Base-by-base conservation (phyloP, 768 basidiomycete species). In the Suillus decipiens region DNA sequence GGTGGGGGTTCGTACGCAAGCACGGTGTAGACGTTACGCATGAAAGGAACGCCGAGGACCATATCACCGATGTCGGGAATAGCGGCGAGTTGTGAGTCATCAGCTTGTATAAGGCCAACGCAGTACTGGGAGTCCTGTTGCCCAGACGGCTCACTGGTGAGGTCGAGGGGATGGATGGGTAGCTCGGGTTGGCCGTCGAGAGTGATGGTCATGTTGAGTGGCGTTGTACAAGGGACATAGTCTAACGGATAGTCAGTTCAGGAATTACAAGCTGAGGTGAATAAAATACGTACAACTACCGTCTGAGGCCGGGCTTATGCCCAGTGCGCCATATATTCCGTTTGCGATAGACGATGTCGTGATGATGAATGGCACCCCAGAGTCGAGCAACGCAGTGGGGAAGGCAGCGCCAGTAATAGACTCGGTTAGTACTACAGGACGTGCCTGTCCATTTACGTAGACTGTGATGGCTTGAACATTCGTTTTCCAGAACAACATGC, bases 31-130 rank as follows among this genome's bases (percentile, higher is more conserved):
- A 85, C 81, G 68, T 87, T 92, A 12, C 89, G 82, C 68, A 93
- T 76, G 71, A 93, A 93, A 0, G 91, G 86, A 0, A 91, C 88
- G 45, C 90, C 92, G 43, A 93, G 85, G 62, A 93, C 79, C 76
- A 93, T 87, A 72, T 93, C 91, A 1, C 84, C 86, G 19, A 85
- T 75, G 15, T 64, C 67, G 4, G 77, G 73, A 17, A 67, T 62
- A 0, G 79, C 66, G 2, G 68, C 70, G 51, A 90, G 80, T 15
- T 74, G 67, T 11, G 73, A 64, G 47, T 83, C 81, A 17, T 80
- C 82, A 31, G 84, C 71, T 69, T 92, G 90, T 66, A 93, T 89
- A 53, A 90, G 75, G 19, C 91, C 91, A 1, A 83, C 75, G 76
- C 91, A 93, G 66, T 67, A 67, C 7, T 77, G 72, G 7, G 84